Conservation (phyloP, 495 filamentous ascomycete genomes). For the Talaromyces trachyspermus region DNA sequence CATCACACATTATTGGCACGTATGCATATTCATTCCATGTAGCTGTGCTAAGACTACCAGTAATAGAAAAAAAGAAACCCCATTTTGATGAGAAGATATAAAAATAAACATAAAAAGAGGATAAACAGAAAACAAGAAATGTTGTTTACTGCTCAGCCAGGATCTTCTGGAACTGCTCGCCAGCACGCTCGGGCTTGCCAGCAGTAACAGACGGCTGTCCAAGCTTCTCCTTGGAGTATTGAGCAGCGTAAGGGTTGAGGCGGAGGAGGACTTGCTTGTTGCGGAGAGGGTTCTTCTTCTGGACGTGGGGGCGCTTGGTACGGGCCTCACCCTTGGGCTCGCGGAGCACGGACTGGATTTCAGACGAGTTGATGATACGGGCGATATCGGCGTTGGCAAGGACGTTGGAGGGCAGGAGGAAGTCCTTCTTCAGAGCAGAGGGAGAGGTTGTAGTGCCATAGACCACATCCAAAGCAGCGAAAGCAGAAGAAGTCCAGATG, state of each 20-base stretch:
- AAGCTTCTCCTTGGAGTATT: conserved; percentile 75
- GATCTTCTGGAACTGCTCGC: conserved; percentile 43
- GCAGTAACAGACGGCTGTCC: conserved; percentile 53
- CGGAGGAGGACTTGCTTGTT: conserved; percentile 97
- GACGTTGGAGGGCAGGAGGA: conserved; percentile 82
- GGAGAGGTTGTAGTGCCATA: conserved; percentile 85
- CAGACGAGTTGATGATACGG: conserved; percentile 97
- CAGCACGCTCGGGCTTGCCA: conserved; percentile 45
- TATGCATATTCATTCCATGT: conserved; percentile 10
- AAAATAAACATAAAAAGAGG: conserved; percentile 6
- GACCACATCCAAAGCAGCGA: conserved; percentile 90
- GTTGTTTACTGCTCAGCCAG: conserved; percentile 49
- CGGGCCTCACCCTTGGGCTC: conserved; percentile 80
- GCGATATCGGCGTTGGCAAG: conserved; percentile 86
- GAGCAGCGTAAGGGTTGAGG: conserved; percentile 92
- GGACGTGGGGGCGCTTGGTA: conserved; percentile 83
- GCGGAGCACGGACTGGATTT: conserved; percentile 89
- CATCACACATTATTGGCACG: conserved; percentile 9
- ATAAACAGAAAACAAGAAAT: too few relatives aligned
- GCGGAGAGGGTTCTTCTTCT: conserved; percentile 99
- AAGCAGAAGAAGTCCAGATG: conserved; percentile 95
- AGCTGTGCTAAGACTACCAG: conserved; percentile 9
- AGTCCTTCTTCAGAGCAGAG: conserved; percentile 93
- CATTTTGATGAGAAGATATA: conserved; percentile 5
- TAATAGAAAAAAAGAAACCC: conserved; percentile 6